These are phyloP conservation scores for Pseudomicrostroma phylloplanum DNA, from an alignment of 1,284 basidiomycete species.

Conservation along the genomic window DNA sequence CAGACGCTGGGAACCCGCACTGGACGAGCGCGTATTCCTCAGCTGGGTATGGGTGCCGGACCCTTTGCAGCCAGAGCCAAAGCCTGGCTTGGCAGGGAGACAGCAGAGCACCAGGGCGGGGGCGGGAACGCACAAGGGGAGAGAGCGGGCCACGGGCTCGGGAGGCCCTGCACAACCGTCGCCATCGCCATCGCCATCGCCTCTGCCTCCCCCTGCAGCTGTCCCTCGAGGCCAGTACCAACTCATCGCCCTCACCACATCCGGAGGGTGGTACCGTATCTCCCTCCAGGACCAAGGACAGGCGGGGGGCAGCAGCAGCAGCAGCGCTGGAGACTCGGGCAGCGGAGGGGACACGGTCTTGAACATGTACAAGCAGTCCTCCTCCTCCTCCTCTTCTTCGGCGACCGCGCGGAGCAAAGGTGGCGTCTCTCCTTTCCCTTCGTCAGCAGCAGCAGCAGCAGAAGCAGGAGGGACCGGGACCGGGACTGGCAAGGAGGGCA, in stretches of 20 bases:
- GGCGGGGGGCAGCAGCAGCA: neutral
- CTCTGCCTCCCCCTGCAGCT: no score
- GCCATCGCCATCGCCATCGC: slow-evolving; percentile 3
- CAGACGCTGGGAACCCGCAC: slow-evolving; percentile 31
- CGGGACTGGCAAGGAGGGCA: neutral
- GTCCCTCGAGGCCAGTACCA: slow-evolving; percentile 13
- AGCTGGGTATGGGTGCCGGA: slow-evolving; percentile 23
- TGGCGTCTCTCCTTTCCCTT: no score
- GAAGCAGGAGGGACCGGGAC: neutral
- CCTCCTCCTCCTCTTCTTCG: neutral
- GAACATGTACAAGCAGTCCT: slow-evolving; percentile 2
- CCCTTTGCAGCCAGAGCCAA: neutral
- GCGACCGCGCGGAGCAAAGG: no score
- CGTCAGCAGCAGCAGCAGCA: neutral
- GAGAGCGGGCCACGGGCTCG: no score
- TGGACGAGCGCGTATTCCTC: slow-evolving; percentile 37
- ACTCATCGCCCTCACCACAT: slow-evolving; percentile 37
- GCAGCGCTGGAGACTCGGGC: neutral
- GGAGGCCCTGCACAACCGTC: neutral
- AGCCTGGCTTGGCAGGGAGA: no score
- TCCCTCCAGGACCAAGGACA: slow-evolving; percentile 13
- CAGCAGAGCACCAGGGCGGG: no score
- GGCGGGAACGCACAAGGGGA: no score
- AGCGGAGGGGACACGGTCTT: neutral
- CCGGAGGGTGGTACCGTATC: slow-evolving; percentile 39